Conservation (phyloP, 768 basidiomycete genomes). For the Amanita fuliginea region DNA sequence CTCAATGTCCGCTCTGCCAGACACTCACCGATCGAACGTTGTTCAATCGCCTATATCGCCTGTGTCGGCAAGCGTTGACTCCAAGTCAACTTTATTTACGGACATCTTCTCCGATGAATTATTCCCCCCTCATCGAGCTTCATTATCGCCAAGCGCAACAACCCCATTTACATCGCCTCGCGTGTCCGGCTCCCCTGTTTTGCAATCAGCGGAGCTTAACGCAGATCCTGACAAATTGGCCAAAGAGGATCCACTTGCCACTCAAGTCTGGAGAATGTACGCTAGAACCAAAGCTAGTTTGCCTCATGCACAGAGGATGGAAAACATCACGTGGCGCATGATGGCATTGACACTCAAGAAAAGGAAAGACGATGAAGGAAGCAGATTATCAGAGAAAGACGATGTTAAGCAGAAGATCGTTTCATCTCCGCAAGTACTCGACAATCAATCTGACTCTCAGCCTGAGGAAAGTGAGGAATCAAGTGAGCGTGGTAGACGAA, state of each 20-base stretch:
- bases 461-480: conserved; percentile 15
- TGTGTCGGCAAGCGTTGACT: conserved; percentile 34
- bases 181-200: conserved; percentile 58
- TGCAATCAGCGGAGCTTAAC: conserved; percentile 36
- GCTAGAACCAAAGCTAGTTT: conserved; percentile 80
- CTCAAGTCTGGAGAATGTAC: conserved; percentile 97
- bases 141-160: conserved; percentile 29
- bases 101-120: conserved; percentile 66
- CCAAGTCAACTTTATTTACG: conserved; percentile 53
- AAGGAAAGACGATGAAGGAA: conserved; percentile 66
- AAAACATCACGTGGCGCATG: conserved; percentile 97
- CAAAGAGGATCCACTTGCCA: conserved; percentile 82
- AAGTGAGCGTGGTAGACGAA: conserved; percentile 50
- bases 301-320: conserved; percentile 92
- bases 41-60: conserved; percentile 32
- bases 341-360: conserved; percentile 93
- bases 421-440: conserved; percentile 7
- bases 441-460: conserved; percentile 11
- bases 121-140: conserved; percentile 29
- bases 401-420: conserved; percentile 5
- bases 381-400: conserved; percentile 10
- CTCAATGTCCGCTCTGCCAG: conserved; percentile 25
- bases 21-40: conserved; percentile 21
- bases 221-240: conserved; percentile 56
- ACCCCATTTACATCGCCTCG: conserved; percentile 56